phyloP scores from a whole-genome alignment of 305 asterid genomes.

The Fraxinus angustifolia region DNA sequence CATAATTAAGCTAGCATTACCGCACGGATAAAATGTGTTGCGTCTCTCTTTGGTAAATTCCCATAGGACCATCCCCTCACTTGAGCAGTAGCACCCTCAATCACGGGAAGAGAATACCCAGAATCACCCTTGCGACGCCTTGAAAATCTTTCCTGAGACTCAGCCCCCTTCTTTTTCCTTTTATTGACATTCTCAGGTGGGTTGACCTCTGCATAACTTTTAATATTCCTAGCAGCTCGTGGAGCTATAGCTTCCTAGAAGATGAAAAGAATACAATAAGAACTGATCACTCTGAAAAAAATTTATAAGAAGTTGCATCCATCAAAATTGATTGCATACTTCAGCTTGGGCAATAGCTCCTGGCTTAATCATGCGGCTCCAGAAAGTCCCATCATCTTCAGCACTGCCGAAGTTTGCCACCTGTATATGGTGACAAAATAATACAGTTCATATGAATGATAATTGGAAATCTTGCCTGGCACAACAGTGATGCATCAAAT shows the following conservation, averaged over 20 bases:
- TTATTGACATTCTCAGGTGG: constrained; percentile 65
- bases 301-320: constrained; percentile 17
- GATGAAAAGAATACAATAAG: constrained; percentile 17
- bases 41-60: constrained; percentile 90
- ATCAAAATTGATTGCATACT: constrained; percentile 37
- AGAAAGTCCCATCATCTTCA: constrained; percentile 95
- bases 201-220: constrained; percentile 81
- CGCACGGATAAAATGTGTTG: constrained; percentile 89
- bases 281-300: constrained; percentile 16
- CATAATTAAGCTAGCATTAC: constrained; percentile 38
- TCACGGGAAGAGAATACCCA: constrained; percentile 58
- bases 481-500: not conserved
- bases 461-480: not conserved
- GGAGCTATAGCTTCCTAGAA: constrained; percentile 90
- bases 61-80: constrained; percentile 97
- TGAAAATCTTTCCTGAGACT: constrained; percentile 69
- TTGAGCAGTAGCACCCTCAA: constrained; percentile 97
- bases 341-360: constrained; percentile 81
- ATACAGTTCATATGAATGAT: constrained; percentile 8
- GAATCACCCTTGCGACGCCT: constrained; percentile 85
- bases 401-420: constrained; percentile 92
- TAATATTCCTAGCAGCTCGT: constrained; percentile 90
- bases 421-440: constrained; percentile 39
- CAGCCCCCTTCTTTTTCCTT: constrained; percentile 82
- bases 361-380: constrained; percentile 99